Percentiles rank a stretch among this genome's conserved stretches.
phyloP scores from a whole-genome alignment of 352 stramenopile genomes.

The Phytophthora foliorum region DNA sequence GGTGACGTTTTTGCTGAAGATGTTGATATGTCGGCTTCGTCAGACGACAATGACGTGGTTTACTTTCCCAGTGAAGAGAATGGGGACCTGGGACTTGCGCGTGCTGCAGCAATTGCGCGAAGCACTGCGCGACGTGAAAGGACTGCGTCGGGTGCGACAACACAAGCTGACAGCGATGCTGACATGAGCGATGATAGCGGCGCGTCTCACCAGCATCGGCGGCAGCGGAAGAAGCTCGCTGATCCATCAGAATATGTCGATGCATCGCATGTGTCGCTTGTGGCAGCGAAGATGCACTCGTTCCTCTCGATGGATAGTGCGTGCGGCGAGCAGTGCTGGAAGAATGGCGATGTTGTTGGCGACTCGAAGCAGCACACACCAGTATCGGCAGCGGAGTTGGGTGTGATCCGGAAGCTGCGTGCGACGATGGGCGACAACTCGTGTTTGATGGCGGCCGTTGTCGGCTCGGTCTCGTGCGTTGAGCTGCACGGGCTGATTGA shows the following conservation, averaged over 20 bases:
- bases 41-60: constrained; percentile 20
- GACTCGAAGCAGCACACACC: background rate
- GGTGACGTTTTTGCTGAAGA: constrained; percentile 7
- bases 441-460: constrained; percentile 67
- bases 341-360: constrained; percentile 3
- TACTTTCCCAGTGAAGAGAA: constrained; percentile 8
- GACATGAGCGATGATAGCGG: constrained; percentile 1
- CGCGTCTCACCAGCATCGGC: background rate
- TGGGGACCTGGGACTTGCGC: background rate
- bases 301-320: constrained; percentile 36
- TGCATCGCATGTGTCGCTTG: constrained; percentile 50
- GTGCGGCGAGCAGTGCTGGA: constrained; percentile 58
- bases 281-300: constrained; percentile 52
- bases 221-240: constrained; percentile 3
- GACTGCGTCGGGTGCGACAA: background rate
- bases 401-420: constrained; percentile 64
- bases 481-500: constrained; percentile 56
- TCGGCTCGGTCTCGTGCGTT: constrained; percentile 52
- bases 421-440: constrained; percentile 70
- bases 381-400: constrained; percentile 43
- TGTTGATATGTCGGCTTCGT: background rate
- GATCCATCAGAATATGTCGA: constrained; percentile 68
- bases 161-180: background rate
- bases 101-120: background rate
- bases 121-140: background rate